phyloP scores from a whole-genome alignment of 257 asterid genomes.

The Orobanche coerulescens region DNA sequence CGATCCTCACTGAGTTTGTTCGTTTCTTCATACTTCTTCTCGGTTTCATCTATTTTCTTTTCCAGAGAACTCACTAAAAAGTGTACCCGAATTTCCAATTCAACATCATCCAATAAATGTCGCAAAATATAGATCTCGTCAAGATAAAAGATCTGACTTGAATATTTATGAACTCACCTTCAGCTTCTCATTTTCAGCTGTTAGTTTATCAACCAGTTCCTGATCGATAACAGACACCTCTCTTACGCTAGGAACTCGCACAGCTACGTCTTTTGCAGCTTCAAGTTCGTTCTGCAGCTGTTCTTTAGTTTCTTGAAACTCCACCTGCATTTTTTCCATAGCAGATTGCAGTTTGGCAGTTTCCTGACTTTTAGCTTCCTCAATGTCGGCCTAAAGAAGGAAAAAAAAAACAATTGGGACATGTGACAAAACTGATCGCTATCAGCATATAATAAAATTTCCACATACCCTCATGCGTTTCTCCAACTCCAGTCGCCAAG shows the following conservation, averaged over 20 bases:
- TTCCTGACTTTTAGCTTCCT: constrained; percentile 54
- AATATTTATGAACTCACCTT: constrained; percentile 36
- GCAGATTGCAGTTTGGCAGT: constrained; percentile 27
- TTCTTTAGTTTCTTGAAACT: constrained; percentile 47
- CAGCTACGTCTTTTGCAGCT: constrained; percentile 25
- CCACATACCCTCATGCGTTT: constrained; percentile 69
- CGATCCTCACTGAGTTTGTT: constrained; percentile 53
- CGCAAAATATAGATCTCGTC: constrained; percentile 11
- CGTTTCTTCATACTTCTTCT: constrained; percentile 35
- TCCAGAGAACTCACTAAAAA: constrained; percentile 48
- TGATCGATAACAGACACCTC: constrained; percentile 39
- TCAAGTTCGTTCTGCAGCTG: constrained; percentile 40
- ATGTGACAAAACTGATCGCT: not conserved
- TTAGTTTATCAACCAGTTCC: constrained; percentile 40
- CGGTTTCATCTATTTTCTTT: constrained; percentile 27
- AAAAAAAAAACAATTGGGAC: constrained; percentile 6
- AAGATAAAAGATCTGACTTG: constrained; percentile 10
- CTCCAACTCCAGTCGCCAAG: constrained; percentile 95
- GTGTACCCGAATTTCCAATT: constrained; percentile 28
- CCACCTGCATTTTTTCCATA: constrained; percentile 42
- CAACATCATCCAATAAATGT: not conserved
- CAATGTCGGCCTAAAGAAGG: constrained; percentile 26
- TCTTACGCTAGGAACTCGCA: constrained; percentile 22
- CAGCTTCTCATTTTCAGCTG: constrained; percentile 49
- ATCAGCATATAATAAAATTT: not conserved